Base-by-base conservation (phyloP, 352 stramenopile genomes). In the Phytophthora hybrid region DNA sequence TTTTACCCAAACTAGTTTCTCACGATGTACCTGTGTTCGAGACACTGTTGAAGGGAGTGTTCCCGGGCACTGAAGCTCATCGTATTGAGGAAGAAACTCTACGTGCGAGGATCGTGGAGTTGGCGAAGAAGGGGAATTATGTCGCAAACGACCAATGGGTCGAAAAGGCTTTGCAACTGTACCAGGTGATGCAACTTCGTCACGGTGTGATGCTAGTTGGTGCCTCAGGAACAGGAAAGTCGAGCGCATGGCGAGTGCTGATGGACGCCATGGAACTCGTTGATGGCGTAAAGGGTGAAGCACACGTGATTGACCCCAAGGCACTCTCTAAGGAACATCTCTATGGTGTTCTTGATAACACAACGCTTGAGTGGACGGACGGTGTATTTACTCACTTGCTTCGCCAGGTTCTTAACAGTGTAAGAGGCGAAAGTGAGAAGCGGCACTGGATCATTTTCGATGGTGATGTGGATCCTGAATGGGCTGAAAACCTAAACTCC, bases 401-500 rank as follows among this genome's bases (percentile, higher is more conserved):
- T 8, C 90, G 98, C 9, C 91, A 98, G 70, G 83, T 99, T 49
- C 85, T 99, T 32, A 99, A 99, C 58, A 99, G 99, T 64, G 96
- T 99, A 47, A 90, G 98, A 62, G 98, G 97, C 63, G 97, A 99
- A 87, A 98, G 94, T 71, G 90, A 98, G 41, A 92, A 97, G 63
- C 88, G 96, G 5, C 96, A 99, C 78, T 99, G 98, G 98, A 99
- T 99, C 71, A 91, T 99, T 51, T 99, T 99, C 75, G 98, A 99
- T 85, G 98, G 98, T 55, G 98, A 99, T 77, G 98, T 99, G 21
- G 98, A 99, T 81, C 98, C 98, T n/a, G 97, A 99, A 77, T 99
- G 98, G 98, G 98, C 98, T 39, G 98, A 99, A 79, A 99, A 99
- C 78, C 92, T 99, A 44, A 99, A 99, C 85, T 99, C 94, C 37